Evolutionary conservation across 305 asterid species (phyloP), one percentile per base, ranked within the genome.

Genomic region (Ruellia speciosa): DNA sequence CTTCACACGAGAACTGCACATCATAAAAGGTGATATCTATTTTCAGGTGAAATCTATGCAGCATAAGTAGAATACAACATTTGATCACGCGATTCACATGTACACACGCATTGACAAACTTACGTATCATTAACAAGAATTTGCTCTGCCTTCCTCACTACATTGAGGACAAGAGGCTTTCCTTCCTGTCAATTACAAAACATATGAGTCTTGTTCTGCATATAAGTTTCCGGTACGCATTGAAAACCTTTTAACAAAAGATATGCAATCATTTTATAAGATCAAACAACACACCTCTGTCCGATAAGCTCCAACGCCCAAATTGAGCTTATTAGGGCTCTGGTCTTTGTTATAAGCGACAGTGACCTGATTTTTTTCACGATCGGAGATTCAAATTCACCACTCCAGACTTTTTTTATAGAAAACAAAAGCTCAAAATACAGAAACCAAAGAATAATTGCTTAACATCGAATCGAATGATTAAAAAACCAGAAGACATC

Each of bases 241-340:
- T 43, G 3, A 7, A 43, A 11, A 9, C 6, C 49, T 6, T 4
- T 43, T 2, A 13, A 43, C 6, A 33, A 33, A 33, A 8, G 37
- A 33, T 3, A 33, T 4, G 37, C 4, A 33, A 33, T 4, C 6
- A 33, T 33, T 24, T n/a, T n/a, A n/a, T n/a, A n/a, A n/a, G 18
- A 59, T 50, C 10, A 52, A 58, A 49, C 55, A 56, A 65, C 68
- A 37, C 15, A 86, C 95, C 95, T 86, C 90, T 3, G 95, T 86
- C 53, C 94, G 83, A 72, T 83, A 83, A 65, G 90, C 93, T 33
- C 93, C 94, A 55, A 83, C 90, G 16, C 93, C 95, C 70, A 86
- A 60, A 72, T 86, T 86, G 79, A 83, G 65, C 76, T 83, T 86
- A 12, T 66, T 63, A 33, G 90, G 88, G 81, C 74, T 76, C 56